Evolutionary conservation across 495 filamentous ascomycete species (phyloP).

Genomic region (Neurospora sp.): DNA sequence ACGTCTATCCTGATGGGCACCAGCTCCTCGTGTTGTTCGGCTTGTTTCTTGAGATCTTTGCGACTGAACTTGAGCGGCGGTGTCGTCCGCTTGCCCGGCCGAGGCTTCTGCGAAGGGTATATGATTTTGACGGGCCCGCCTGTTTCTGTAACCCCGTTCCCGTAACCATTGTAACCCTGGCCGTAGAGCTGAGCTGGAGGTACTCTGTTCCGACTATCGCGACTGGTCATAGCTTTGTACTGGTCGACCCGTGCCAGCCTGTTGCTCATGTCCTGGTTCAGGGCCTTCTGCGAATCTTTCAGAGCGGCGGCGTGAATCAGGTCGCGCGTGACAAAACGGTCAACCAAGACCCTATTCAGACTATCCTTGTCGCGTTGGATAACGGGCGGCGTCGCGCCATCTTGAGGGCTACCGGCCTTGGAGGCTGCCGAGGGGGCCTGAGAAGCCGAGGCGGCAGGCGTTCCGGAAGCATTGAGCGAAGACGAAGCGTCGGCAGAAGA

Average conservation of each 20-base stretch:
- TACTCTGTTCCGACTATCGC: conserved; percentile 24
- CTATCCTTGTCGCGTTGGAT: conserved; percentile 34
- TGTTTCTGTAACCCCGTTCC: conserved; percentile 70
- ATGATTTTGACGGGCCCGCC: conserved; percentile 43
- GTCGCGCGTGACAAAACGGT: conserved; percentile 72
- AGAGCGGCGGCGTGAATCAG: conserved; percentile 55
- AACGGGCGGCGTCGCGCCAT: conserved; percentile 14
- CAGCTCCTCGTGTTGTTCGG: conserved; percentile 80
- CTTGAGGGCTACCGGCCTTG: conserved; percentile 19
- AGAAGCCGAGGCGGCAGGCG: conserved; percentile 13
- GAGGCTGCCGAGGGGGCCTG: conserved; percentile 20
- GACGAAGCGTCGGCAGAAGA: conserved; percentile 2
- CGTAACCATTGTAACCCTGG: conserved; percentile 79
- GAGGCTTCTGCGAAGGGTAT: conserved; percentile 64
- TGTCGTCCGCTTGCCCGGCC: conserved; percentile 64
- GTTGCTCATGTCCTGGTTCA: conserved; percentile 30
- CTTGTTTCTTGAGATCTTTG: conserved; percentile 72
- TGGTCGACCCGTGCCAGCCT: conserved; percentile 30
- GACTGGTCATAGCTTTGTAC: conserved; percentile 35
- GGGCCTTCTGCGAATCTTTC: conserved; percentile 31
- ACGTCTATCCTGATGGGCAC: conserved; percentile 88
- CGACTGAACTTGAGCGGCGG: conserved; percentile 58
- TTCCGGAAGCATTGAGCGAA: conserved; percentile 7
- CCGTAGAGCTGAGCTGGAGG: conserved; percentile 47
- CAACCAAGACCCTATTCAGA: conserved; percentile 51